Evolutionary conservation across 2,329 filamentous ascomycete species (phyloP).

Genomic region (Phyllosticta ampelicida): DNA sequence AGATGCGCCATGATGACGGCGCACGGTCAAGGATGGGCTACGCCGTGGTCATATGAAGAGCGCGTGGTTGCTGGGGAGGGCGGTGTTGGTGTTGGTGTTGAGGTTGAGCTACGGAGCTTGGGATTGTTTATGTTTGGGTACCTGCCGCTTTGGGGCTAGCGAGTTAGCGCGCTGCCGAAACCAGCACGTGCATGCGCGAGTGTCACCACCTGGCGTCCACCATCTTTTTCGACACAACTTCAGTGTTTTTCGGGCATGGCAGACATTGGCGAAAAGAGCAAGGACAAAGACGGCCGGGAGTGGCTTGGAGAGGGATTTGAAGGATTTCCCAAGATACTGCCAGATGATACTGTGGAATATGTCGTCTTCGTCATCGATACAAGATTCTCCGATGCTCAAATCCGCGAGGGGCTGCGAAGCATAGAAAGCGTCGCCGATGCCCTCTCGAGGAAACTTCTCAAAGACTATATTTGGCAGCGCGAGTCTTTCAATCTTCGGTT

Average conservation of each 20-base stretch:
- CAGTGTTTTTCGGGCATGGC: neutral
- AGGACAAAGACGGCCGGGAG: conserved; percentile 44
- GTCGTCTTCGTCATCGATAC: conserved; percentile 60
- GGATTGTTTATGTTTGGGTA: conserved; percentile 8
- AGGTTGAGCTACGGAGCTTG: neutral
- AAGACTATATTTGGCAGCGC: conserved; percentile 90
- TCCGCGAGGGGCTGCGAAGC: conserved; percentile 56
- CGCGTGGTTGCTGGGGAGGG: neutral
- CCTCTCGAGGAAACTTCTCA: conserved; percentile 55
- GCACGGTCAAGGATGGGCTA: conserved; percentile 1
- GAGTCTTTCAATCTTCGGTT: conserved; percentile 64
- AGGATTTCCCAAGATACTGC: conserved; percentile 55
- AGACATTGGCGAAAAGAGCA: neutral
- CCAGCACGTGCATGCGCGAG: conserved; percentile 12
- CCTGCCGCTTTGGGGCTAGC: conserved; percentile 8
- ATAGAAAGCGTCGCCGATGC: conserved; percentile 59
- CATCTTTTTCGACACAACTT: neutral
- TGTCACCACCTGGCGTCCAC: neutral
- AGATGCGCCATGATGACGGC: conserved; percentile 31
- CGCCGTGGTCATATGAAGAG: neutral
- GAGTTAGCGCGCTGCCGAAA: conserved; percentile 4
- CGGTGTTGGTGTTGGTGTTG: neutral
- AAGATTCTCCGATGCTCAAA: conserved; percentile 42
- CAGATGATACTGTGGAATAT: conserved; percentile 82
- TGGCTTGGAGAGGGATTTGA: conserved; percentile 57